These are phyloP conservation scores for Nidularia sp. DNA, from an alignment of 768 basidiomycete genomes.

Conservation along the genomic window DNA sequence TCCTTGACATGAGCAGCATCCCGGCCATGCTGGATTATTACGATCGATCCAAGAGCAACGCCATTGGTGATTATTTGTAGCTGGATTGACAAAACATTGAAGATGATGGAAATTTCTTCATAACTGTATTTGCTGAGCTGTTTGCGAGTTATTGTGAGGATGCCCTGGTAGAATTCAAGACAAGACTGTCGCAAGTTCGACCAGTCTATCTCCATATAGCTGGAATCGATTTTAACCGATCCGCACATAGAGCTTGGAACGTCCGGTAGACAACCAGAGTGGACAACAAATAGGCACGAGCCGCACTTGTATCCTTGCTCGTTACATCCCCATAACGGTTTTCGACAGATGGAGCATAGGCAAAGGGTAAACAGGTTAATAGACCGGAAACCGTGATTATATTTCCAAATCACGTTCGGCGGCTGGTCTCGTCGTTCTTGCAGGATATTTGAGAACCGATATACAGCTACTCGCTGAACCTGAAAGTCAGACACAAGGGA, in stretches of 20 bases:
- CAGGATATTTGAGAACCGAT: slow-evolving; percentile 53
- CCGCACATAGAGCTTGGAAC: slow-evolving; percentile 34
- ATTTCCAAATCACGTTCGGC: slow-evolving; percentile 14
- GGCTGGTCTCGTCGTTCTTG: slow-evolving; percentile 20
- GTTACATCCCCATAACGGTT: slow-evolving; percentile 71
- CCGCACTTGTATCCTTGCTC: slow-evolving; percentile 63
- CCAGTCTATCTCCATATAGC: slow-evolving; percentile 49
- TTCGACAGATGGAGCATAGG: slow-evolving; percentile 62
- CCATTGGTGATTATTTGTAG: slow-evolving; percentile 66
- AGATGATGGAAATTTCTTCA: slow-evolving; percentile 67
- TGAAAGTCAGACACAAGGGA: slow-evolving; percentile 35
- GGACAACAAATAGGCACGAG: slow-evolving; percentile 58
- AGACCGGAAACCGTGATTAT: slow-evolving; percentile 47
- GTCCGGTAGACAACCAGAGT: slow-evolving; percentile 42
- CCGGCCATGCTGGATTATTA: slow-evolving; percentile 36
- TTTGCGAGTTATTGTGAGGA: slow-evolving; percentile 35
- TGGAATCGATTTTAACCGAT: slow-evolving; percentile 30
- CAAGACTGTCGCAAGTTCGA: slow-evolving; percentile 54
- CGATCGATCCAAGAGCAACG: slow-evolving; percentile 58
- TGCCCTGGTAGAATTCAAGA: slow-evolving; percentile 42
- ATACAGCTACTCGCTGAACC: slow-evolving; percentile 55
- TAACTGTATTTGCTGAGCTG: slow-evolving; percentile 46
- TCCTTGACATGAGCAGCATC: slow-evolving; percentile 20
- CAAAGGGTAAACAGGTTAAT: slow-evolving; percentile 72
- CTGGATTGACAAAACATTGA: slow-evolving; percentile 62